phyloP scores from a whole-genome alignment of 495 filamentous ascomycete genomes.

The Tuber magnatum region DNA sequence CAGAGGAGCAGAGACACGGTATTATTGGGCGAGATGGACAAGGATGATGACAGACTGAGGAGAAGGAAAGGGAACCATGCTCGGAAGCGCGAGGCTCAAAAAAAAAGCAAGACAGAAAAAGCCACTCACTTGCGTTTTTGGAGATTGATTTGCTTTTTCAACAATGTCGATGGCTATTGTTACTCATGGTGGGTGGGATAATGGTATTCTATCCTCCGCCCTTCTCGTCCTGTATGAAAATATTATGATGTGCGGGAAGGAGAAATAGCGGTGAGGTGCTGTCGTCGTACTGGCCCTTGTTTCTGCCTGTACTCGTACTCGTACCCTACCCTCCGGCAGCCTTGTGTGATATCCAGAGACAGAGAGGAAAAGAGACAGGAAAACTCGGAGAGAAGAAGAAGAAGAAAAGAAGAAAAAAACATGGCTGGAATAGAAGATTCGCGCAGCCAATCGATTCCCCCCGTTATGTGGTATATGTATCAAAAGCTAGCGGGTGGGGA shows the following conservation, averaged over 20 bases:
- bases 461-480: not conserved
- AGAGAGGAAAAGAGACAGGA: not conserved
- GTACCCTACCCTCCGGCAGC: slow-evolving; percentile 3
- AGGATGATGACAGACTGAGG: not conserved
- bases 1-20: not conserved
- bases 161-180: not conserved
- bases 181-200: not conserved
- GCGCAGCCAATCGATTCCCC: not conserved
- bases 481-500: not conserved
- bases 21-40: not conserved
- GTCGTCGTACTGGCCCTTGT: slow-evolving; percentile 7
- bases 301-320: too few relatives aligned
- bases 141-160: not conserved
- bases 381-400: not conserved
- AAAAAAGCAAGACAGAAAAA: not conserved
- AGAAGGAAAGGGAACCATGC: not conserved
- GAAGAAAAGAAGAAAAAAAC: not conserved
- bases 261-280: slow-evolving; percentile 4
- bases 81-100: slow-evolving; percentile 14
- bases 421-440: not conserved
- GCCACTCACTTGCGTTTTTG: slow-evolving; percentile 19
- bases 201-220: not conserved
- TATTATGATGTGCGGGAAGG: slow-evolving; percentile 17
- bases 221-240: slow-evolving; percentile 18
- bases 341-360: not conserved